Conservation (phyloP, 73 alveolate species). For the Blepharisma stoltei region DNA sequence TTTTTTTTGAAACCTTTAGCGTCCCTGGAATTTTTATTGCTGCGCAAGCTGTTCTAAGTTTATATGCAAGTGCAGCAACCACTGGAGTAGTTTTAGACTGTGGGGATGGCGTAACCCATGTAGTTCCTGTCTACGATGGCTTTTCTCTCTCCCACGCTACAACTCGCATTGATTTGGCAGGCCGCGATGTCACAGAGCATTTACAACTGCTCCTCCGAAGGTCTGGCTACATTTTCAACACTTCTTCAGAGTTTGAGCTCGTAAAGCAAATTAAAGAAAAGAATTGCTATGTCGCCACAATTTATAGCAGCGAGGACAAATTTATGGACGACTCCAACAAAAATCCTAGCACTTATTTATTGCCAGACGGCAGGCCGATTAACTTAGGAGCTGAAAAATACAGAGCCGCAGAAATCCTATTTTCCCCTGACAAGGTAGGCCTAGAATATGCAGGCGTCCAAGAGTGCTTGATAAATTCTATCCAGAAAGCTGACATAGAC, state of each 20-base stretch:
- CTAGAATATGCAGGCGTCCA: constrained; percentile 54
- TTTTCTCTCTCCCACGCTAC: constrained; percentile 78
- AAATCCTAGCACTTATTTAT: constrained; percentile 60
- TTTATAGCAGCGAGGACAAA: constrained; percentile 39
- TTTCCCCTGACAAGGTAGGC: constrained; percentile 57
- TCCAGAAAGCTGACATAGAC: constrained; percentile 67
- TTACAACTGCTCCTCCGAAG: constrained; percentile 63
- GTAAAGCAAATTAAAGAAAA: constrained; percentile 81
- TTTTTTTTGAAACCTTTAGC: constrained; percentile 75
- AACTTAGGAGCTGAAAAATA: constrained; percentile 65
- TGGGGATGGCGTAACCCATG: constrained; percentile 77
- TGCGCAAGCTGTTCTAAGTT: constrained; percentile 63
- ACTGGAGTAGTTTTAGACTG: constrained; percentile 78
- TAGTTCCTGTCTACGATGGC: constrained; percentile 78
- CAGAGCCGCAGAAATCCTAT: constrained; percentile 77
- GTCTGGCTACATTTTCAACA: constrained; percentile 57
- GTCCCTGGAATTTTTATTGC: constrained; percentile 74
- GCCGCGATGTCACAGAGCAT: constrained; percentile 79
- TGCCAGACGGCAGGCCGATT: constrained; percentile 71
- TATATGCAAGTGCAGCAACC: constrained; percentile 77
- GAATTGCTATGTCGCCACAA: constrained; percentile 62
- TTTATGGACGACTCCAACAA: constrained; percentile 38
- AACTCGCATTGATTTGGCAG: constrained; percentile 78
- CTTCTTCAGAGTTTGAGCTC: constrained; percentile 76
- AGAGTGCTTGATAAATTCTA: constrained; percentile 66